A percentile compares a stretch with the other conserved stretches of the same genome.
Evolutionary conservation across 2,329 filamentous ascomycete genomes (phyloP).

Genomic region (Colletotrichum sp.): DNA sequence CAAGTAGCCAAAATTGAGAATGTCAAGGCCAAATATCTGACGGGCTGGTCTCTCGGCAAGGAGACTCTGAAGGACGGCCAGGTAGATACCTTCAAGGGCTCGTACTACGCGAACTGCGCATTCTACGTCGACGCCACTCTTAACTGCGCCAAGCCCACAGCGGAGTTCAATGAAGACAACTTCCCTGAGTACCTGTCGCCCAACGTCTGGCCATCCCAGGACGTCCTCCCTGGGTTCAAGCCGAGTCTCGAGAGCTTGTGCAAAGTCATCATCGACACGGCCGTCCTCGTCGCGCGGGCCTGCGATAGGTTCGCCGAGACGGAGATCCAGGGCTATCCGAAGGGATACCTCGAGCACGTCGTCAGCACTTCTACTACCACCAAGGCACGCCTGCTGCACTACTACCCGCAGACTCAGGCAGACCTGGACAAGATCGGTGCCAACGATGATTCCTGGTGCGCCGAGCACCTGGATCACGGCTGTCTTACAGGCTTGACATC

Average conservation of each 20-base stretch:
- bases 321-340: conserved; percentile 78
- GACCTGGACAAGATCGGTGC: conserved; percentile 28
- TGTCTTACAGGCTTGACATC: conserved; percentile 93
- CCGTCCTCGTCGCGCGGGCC: conserved; percentile 84
- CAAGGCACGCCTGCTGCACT: conserved; percentile 91
- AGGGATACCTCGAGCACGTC: conserved; percentile 83
- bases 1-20: conserved; percentile 61
- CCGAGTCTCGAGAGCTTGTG: conserved; percentile 77
- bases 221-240: conserved; percentile 76
- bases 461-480: conserved; percentile 76
- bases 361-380: conserved; percentile 86
- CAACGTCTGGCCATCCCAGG: conserved; percentile 83
- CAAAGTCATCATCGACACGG: conserved; percentile 85
- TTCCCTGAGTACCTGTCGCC: conserved; percentile 89
- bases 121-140: conserved; percentile 72
- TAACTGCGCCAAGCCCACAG: conserved; percentile 65
- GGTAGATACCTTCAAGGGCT: conserved; percentile 81
- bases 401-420: conserved; percentile 69
- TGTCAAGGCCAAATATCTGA: conserved; percentile 65
- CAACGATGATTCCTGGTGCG: conserved; percentile 90
- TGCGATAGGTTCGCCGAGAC: conserved; percentile 85
- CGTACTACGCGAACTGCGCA: conserved; percentile 83
- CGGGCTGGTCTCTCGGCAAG: conserved; percentile 82
- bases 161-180: conserved; percentile 60
- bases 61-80: conserved; percentile 80